A percentile compares a stretch with the other conserved stretches of the same genome.
Evolutionary conservation across 2,329 filamentous ascomycete genomes (phyloP).

Genomic region (Dactylellina parvicollis): DNA sequence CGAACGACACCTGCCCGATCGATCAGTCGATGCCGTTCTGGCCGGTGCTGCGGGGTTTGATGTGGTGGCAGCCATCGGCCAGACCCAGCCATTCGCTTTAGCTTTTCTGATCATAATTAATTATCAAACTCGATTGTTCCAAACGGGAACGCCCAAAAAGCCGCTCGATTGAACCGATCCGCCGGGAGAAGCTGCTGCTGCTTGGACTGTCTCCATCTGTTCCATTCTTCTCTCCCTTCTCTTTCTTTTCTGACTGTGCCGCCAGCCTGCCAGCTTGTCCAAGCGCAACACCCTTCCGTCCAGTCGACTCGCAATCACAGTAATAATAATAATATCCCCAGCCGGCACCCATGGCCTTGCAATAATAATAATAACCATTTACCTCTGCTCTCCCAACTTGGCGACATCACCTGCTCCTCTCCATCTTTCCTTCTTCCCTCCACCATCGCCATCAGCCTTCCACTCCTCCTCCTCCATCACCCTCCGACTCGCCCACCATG

Average conservation of each 20-base stretch:
- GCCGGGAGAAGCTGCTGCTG: background rate
- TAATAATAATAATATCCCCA: too few species aligned
- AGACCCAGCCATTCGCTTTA: conserved; percentile 38
- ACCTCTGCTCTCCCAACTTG: conserved; percentile 44
- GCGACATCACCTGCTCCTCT: conserved; percentile 54
- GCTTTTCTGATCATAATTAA: background rate
- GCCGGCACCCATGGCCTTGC: too few species aligned
- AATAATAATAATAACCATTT: conserved; percentile 1
- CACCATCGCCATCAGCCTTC: conserved; percentile 30
- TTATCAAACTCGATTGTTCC: background rate
- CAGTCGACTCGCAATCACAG: too few species aligned
- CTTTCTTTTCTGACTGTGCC: background rate
- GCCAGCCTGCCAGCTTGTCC: background rate
- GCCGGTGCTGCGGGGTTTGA: conserved; percentile 23
- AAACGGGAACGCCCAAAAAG: background rate
- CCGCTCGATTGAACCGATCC: conserved; percentile 6
- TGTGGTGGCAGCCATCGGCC: background rate
- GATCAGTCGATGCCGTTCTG: too few species aligned
- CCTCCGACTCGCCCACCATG: conserved; percentile 62
- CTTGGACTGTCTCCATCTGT: background rate
- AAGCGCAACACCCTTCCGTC: conserved; percentile 1
- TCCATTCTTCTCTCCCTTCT: background rate
- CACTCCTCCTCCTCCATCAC: conserved; percentile 42
- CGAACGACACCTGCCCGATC: too few species aligned
- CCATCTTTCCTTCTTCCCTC: conserved; percentile 42